Base-by-base conservation (phyloP, 441 rosid genomes). In the Euphorbia corollata region DNA sequence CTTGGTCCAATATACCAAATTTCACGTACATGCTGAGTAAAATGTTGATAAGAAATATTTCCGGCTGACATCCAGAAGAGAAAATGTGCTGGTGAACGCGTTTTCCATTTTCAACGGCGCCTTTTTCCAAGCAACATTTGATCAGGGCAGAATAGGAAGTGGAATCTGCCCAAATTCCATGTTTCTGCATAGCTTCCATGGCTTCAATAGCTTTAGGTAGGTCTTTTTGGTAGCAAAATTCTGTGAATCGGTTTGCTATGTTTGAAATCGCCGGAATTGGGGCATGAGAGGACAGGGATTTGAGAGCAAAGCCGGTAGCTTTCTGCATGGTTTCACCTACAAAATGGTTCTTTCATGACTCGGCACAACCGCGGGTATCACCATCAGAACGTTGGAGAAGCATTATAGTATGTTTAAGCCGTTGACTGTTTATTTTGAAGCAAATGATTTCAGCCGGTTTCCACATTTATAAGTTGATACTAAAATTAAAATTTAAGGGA, bases 191-290 rank as follows among this genome's bases (percentile, higher is more conserved):
- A 2, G 78, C 62, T 5, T 77, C 79, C 87, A 87, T 79, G 19
- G 85, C 77, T 71, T 67, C 75, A 59, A 90, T 67, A 64, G 92
- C 94, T 67, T 70, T 78, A 0, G 86, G 81, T 4, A 90, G 75
- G 80, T 89, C 84, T 65, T 79, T 68, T 67, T 71, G 84, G 73
- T 81, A 79, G 69, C 91, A 87, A 55, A 67, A 74, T 30, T 76
- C 61, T 19, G 87, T 76, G 81, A 89, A 87, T 38, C 84, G 39
- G 54, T 39, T 54, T 2, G 58, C 59, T 6, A 23, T 16, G 43
- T 19, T 27, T 43, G 19, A 22, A 62, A 72, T 27, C 41, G 51
- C 73, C 38, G 34, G 15, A 64, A 30, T 36, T 30, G 4, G 41
- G 59, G 63, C 8, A 69, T 32, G 64, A 22, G 39, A 51, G 69